Conservation (phyloP, 139 green algal species). For the Ostreobium quekettii region DNA sequence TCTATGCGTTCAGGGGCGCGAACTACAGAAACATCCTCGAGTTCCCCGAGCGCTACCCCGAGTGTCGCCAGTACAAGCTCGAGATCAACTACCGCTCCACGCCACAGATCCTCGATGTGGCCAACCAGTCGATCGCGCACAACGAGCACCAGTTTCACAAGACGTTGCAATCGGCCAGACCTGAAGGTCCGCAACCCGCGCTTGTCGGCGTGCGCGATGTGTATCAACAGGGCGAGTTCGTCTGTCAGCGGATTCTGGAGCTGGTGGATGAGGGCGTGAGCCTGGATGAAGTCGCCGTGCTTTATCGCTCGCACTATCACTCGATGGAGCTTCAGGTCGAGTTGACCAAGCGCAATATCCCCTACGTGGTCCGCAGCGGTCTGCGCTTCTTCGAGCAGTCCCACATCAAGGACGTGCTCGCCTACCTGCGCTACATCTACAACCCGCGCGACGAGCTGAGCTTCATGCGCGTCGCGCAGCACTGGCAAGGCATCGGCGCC, state of each 20-base stretch:
- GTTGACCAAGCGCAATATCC: constrained; percentile 24
- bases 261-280: neutral
- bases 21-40: constrained; percentile 22
- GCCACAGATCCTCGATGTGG: too few relatives aligned
- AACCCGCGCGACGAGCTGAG: constrained; percentile 37
- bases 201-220: neutral
- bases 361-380: constrained; percentile 41
- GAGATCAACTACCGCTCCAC: too few relatives aligned
- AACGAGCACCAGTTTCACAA: constrained; percentile 9
- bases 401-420: constrained; percentile 40
- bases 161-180: constrained; percentile 11
- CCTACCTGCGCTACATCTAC: constrained; percentile 43
- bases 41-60: too few relatives aligned
- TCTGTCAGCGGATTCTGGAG: neutral
- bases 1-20: constrained; percentile 17
- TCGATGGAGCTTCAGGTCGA: constrained; percentile 31
- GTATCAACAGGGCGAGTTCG: constrained; percentile 1
- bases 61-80: too few relatives aligned
- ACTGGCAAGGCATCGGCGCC: constrained; percentile 28
- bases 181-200: constrained; percentile 15
- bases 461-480: constrained; percentile 47
- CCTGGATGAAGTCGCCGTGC: constrained; percentile 38
- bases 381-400: constrained; percentile 36
- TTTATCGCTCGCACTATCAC: constrained; percentile 36
- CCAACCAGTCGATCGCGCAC: constrained; percentile 2